These are phyloP conservation scores for Aspergillus asperescens DNA, from an alignment of 495 filamentous ascomycete species.

Conservation along the genomic window DNA sequence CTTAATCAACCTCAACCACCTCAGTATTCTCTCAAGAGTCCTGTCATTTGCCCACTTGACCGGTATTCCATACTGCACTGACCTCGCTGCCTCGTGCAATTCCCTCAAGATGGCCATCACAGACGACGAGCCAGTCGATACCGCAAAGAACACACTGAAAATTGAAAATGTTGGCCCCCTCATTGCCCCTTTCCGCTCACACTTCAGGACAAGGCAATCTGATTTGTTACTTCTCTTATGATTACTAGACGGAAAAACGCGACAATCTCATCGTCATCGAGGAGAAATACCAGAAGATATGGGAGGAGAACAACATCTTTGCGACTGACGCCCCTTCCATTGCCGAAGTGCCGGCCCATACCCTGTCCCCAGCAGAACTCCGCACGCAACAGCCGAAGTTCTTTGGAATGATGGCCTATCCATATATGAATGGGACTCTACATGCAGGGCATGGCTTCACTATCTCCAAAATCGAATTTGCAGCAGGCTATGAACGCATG, in stretches of 20 bases:
- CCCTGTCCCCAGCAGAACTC: slow-evolving; percentile 64
- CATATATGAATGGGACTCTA: slow-evolving; percentile 93
- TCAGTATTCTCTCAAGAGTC: no score
- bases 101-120: no score
- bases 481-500: slow-evolving; percentile 77
- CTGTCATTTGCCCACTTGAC: no score
- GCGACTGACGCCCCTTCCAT: slow-evolving; percentile 75
- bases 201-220: no score
- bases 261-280: slow-evolving; percentile 82
- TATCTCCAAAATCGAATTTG: slow-evolving; percentile 85
- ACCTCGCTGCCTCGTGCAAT: no score
- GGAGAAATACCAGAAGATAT: slow-evolving; percentile 86
- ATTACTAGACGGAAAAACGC: slow-evolving; percentile 79
- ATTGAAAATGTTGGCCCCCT: slow-evolving; percentile 76
- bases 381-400: slow-evolving; percentile 82
- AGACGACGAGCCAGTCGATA: slow-evolving; percentile 55
- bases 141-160: slow-evolving; percentile 63
- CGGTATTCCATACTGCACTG: no score
- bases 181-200: slow-evolving; percentile 30
- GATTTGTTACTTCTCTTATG: no score
- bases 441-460: slow-evolving; percentile 92
- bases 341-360: slow-evolving; percentile 64
- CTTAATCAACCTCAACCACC: no score
- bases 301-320: slow-evolving; percentile 75
- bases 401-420: slow-evolving; percentile 90